Evolutionary conservation across 768 basidiomycete species (phyloP).

Genomic region (Pholiota molesta): DNA sequence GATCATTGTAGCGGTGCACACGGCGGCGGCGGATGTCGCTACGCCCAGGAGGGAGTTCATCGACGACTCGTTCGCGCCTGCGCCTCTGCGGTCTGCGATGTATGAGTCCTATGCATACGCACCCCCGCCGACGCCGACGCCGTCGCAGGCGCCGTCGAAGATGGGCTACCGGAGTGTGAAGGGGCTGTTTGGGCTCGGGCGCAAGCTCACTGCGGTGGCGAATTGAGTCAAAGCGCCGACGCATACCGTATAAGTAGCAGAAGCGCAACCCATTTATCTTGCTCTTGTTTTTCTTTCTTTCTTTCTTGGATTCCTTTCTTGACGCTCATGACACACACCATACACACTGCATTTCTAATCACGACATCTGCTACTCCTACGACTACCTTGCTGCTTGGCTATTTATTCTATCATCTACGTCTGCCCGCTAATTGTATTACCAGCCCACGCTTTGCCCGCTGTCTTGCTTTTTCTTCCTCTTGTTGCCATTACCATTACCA

Average conservation of each 20-base stretch:
- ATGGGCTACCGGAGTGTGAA: not conserved
- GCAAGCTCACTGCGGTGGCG: not conserved
- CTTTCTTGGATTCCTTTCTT: not conserved
- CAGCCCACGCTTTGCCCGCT: too few species aligned
- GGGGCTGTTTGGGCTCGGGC: not conserved
- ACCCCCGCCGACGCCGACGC: not conserved
- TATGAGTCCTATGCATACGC: not conserved
- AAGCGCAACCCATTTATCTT: not conserved
- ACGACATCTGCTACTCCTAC: too few species aligned
- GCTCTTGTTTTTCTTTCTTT: not conserved
- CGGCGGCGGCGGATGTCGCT: too few species aligned
- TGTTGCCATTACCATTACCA: not conserved
- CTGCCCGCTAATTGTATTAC: too few species aligned
- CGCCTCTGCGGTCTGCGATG: not conserved
- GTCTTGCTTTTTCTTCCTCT: too few species aligned
- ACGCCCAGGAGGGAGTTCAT: slow-evolving; percentile 31
- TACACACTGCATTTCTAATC: not conserved
- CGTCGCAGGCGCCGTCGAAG: not conserved
- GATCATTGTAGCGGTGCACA: too few species aligned
- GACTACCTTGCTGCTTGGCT: too few species aligned
- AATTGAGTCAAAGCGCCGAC: not conserved
- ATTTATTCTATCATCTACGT: too few species aligned
- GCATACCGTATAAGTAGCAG: not conserved
- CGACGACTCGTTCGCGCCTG: slow-evolving; percentile 35
- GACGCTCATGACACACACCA: not conserved